Evolutionary conservation across 805 yeast genomes (phyloP), one percentile per base, ranked within the genome.

Genomic region (Cyberlindnera maclurae): DNA sequence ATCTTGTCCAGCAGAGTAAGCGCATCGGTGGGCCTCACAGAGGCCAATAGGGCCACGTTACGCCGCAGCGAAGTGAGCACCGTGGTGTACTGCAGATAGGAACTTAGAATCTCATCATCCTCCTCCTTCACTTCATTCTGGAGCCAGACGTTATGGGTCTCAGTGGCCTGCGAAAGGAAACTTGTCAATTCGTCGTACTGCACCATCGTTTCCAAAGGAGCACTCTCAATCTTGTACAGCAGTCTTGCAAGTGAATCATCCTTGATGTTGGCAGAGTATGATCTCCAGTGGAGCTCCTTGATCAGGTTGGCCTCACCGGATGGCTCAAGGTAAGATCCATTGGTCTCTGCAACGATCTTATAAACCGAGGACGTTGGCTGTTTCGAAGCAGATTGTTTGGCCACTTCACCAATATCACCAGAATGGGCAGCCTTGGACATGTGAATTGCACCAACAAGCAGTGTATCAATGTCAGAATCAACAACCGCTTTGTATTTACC

Each of bases 181-280:
- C 71, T 55, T 15, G 82, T 65, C 26, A 77, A 68, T 0, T 51
- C 49, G 51, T 85, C 93, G 54, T 69, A 84, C 12, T 71, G 65
- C 32, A 68, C 68, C 3, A 50, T 47, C 13, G 57, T 64, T 11
- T 60, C 52, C 12, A 64, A 50, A 12, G 59, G 58, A 16, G 65
- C 58, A 7, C 42, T 45, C 5, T 54, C 51, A 5, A 68, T 68
- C 34, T 64, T 62, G 60, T 70, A 65, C 31, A 83, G 64, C 31
- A 70, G 63, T 52, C 71, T 72, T 0, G 94, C 84, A 33, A 87
- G 67, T 43, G 85, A 87, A 37, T 85, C 82, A 47, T 85, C 85
- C 44, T 69, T 64, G 17, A 89, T 65, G 5, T 54, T 54, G 0
- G 96, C 95, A 9, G 68, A 62, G 56, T 79, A 79, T 15, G 70